These are phyloP conservation scores for Filobasidium uniguttulatum DNA, from an alignment of 1,284 basidiomycete genomes.

Conservation along the genomic window DNA sequence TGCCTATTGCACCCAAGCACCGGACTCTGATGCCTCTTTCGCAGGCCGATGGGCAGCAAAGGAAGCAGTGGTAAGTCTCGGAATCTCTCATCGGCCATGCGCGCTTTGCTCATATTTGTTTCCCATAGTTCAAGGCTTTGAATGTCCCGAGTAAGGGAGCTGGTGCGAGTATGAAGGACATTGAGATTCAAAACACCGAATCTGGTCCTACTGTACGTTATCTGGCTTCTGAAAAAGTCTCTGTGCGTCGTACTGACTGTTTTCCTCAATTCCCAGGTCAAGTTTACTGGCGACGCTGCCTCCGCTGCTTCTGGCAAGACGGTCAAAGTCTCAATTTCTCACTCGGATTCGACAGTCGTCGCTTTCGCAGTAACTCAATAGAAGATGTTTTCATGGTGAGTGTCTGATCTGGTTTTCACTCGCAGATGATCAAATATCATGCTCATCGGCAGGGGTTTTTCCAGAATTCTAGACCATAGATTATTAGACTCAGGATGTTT, in stretches of 20 bases:
- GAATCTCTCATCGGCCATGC: not conserved
- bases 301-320: slow-evolving; percentile 58
- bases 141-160: slow-evolving; percentile 82
- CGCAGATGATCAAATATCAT: too few species aligned
- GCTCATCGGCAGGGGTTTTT: too few species aligned
- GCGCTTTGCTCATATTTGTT: too few species aligned
- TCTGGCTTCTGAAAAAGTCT: slow-evolving; percentile 9
- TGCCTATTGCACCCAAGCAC: slow-evolving; percentile 73
- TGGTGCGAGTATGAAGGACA: slow-evolving; percentile 84
- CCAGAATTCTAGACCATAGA: too few species aligned
- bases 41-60: slow-evolving; percentile 95
- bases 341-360: slow-evolving; percentile 41
- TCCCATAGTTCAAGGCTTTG: slow-evolving; percentile 76
- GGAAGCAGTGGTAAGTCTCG: slow-evolving; percentile 55
- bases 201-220: slow-evolving; percentile 29
- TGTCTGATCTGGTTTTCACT: too few species aligned
- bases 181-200: slow-evolving; percentile 68
- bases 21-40: slow-evolving; percentile 76
- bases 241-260: slow-evolving; percentile 36
- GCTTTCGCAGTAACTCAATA: slow-evolving; percentile 37
- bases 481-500: too few species aligned
- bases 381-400: not conserved
- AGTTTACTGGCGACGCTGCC: slow-evolving; percentile 69
- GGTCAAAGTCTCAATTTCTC: slow-evolving; percentile 74
- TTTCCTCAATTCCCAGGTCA: slow-evolving; percentile 44